A percentile compares a stretch with the other conserved stretches of the same genome.
phyloP scores from a whole-genome alignment of 208 protist genomes.

The Willaertia magna region DNA sequence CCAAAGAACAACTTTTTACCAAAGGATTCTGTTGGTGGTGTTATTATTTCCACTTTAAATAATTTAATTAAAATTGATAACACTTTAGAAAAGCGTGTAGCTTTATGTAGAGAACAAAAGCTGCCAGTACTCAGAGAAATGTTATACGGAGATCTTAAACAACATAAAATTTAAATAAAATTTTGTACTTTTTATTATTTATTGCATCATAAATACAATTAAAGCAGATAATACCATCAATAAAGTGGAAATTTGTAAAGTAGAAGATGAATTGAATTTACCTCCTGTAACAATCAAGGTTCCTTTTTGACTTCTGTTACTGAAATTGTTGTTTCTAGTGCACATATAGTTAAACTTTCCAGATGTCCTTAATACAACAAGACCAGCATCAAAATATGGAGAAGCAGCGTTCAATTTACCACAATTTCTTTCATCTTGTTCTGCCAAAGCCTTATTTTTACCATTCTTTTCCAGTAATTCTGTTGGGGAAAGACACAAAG shows the following conservation, averaged over 20 bases:
- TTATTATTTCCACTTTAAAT: not conserved
- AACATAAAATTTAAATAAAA: not conserved
- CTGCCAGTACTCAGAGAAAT: not conserved
- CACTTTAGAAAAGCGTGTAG: slow-evolving; percentile 10
- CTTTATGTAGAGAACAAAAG: not conserved
- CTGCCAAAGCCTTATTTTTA: not conserved
- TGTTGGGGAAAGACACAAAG: not conserved
- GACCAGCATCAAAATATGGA: not conserved
- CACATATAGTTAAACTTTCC: slow-evolving; percentile 42
- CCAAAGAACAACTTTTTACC: not conserved
- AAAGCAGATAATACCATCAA: not conserved
- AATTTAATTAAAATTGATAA: slow-evolving; percentile 3
- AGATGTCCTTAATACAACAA: not conserved
- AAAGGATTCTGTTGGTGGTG: not conserved
- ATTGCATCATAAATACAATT: not conserved
- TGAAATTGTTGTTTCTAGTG: slow-evolving; percentile 62
- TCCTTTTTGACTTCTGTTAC: slow-evolving; percentile 51
- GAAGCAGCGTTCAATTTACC: slow-evolving; percentile 7
- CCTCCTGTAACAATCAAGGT: not conserved
- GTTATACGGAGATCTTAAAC: not conserved
- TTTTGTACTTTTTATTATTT: too few relatives aligned
- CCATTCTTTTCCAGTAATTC: not conserved
- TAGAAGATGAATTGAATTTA: not conserved
- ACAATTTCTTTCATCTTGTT: slow-evolving; percentile 12
- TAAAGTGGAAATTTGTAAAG: not conserved